Conservation (phyloP, 2,329 filamentous ascomycete species). For the Pestalotiopsis sp. region DNA sequence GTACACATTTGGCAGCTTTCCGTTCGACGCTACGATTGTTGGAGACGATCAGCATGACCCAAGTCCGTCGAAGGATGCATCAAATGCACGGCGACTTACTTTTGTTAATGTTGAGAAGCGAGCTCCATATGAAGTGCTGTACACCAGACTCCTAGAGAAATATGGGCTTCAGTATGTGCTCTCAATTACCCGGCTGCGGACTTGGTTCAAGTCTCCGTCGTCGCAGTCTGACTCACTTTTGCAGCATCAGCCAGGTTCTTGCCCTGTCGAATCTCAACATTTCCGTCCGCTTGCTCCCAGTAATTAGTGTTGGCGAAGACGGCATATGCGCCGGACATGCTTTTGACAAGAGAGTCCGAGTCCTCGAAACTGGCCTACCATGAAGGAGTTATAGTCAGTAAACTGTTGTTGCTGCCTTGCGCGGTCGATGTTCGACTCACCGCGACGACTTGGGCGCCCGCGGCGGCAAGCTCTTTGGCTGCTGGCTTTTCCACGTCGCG, state of each 20-base stretch:
- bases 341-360: constrained; percentile 41
- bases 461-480: constrained; percentile 42
- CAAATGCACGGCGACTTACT: constrained; percentile 24
- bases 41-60: not conserved
- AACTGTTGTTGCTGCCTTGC: not conserved
- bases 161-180: too few relatives aligned
- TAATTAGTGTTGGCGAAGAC: constrained; percentile 56
- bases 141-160: constrained; percentile 34
- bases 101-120: constrained; percentile 40
- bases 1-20: constrained; percentile 40
- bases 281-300: constrained; percentile 44
- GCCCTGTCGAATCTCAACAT: constrained; percentile 45
- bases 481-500: constrained; percentile 45
- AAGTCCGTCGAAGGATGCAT: too few relatives aligned
- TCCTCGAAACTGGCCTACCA: constrained; percentile 50
- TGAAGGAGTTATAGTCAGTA: not conserved
- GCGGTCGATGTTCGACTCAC: constrained; percentile 24
- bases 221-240: constrained; percentile 22
- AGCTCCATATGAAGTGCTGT: constrained; percentile 46
- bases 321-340: constrained; percentile 45
- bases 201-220: too few relatives aligned
- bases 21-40: constrained; percentile 35
- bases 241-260: constrained; percentile 48
- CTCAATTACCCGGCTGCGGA: too few relatives aligned
- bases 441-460: constrained; percentile 52